Base-by-base conservation (phyloP, 2,329 filamentous ascomycete species). In the Rhinocladiella similis region DNA sequence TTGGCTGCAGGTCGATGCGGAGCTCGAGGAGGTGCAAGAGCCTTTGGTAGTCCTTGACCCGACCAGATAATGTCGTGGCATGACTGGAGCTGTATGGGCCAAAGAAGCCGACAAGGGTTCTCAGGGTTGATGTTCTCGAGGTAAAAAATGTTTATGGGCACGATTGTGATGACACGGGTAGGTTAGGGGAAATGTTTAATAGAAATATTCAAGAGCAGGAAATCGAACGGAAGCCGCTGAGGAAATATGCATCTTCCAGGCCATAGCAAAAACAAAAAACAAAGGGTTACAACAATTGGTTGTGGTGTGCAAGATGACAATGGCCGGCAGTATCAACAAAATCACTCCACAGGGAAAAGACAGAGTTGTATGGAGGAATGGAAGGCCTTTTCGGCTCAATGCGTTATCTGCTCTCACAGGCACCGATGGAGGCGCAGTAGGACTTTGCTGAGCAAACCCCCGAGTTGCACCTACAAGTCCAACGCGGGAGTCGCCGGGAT, bases 21-120 rank as follows among this genome's bases (percentile, higher is more conserved):
- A 61, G 53, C 57, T 57, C 7, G 50, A 20, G n/a, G 55, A 63
- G 29, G 57, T 50, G 38, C 54, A 48, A n/a, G 57, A 62, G 18
- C 53, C 59, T 43, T 59, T 59, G 14, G 38, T 19, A 27, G 53
- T 53, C 56, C 59, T 59, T 19, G 33, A 39, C 19, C 56, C 50
- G 18, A 22, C 48, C 16, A 33, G 47, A 35, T 43, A 49, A 25
- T n/a, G 41, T 41, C 59, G 59, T 12, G 59, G 20, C 59, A 61
- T 61, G 38, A 33, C 57, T 19, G 27, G 36, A 35, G 39, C 52
- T 41, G 38, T 19, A 12, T 41, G 38, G 38, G 18, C 18, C 10
- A 18, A 41, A 41, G 38, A 41, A 16, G 14, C n/a, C 14, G 7
- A 33, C 5, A 33, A 33, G 29, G 10, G 10, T 33, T 33, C 6